phyloP scores from a whole-genome alignment of 1,284 basidiomycete genomes.

The Peniophora sp. region DNA sequence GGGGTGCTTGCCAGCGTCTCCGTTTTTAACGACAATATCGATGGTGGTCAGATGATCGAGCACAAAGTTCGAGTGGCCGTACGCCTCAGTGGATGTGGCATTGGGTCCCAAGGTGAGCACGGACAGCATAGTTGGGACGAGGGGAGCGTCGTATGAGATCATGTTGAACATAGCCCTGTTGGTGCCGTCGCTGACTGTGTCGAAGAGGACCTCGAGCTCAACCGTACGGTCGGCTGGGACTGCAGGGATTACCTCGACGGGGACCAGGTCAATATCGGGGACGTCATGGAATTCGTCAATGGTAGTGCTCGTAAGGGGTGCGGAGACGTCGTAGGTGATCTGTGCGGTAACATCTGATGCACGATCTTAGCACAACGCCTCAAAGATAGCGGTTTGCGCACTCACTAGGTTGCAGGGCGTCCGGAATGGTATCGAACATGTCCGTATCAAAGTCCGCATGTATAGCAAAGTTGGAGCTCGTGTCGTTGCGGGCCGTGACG shows the following conservation, averaged over 20 bases:
- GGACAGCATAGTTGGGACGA: constrained; percentile 73
- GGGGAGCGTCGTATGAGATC: constrained; percentile 61
- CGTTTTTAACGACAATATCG: constrained; percentile 77
- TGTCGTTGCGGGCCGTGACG: constrained; percentile 84
- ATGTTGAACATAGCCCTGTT: constrained; percentile 72
- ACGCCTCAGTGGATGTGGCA: constrained; percentile 60
- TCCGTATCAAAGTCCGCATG: constrained; percentile 83
- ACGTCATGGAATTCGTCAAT: constrained; percentile 49
- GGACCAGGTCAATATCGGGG: constrained; percentile 57
- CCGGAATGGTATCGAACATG: constrained; percentile 83
- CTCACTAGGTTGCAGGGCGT: constrained; percentile 66
- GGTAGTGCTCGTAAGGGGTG: constrained; percentile 37
- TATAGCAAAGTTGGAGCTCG: constrained; percentile 77
- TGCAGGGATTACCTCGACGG: constrained; percentile 36
- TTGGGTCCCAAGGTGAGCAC: constrained; percentile 69
- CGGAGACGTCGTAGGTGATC: constrained; percentile 54
- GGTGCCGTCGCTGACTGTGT: constrained; percentile 72
- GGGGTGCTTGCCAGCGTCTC: constrained; percentile 71
- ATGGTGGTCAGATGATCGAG: constrained; percentile 71
- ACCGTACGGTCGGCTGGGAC: constrained; percentile 41
- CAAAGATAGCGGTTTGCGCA: constrained; percentile 8
- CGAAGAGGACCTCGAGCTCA: constrained; percentile 51
- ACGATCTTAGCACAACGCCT: too few relatives aligned
- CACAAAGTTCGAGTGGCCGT: constrained; percentile 74
- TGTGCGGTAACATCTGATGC: constrained; percentile 69